These are phyloP conservation scores for Saccharomyces mikatae DNA, from an alignment of 805 yeast genomes.

Conservation along the genomic window DNA sequence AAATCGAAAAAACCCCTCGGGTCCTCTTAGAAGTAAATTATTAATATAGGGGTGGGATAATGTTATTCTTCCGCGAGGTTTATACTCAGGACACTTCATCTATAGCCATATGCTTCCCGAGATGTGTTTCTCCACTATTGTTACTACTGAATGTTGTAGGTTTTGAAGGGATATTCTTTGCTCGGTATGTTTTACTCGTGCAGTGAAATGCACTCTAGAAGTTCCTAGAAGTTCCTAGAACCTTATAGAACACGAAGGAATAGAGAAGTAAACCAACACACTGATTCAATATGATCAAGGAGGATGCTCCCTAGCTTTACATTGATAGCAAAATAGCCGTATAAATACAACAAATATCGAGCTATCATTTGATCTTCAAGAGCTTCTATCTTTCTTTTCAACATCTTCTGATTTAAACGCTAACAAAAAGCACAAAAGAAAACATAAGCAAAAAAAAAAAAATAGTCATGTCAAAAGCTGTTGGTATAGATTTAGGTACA, in stretches of 20 bases:
- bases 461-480: slow-evolving; percentile 40
- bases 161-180: not conserved
- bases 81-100: not conserved
- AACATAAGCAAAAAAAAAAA: not conserved
- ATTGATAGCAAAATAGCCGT: not conserved
- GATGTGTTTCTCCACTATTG: not conserved
- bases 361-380: not conserved
- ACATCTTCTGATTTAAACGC: not conserved
- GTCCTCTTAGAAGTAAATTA: not conserved
- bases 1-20: not conserved
- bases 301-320: not conserved
- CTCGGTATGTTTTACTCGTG: not conserved
- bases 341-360: not conserved
- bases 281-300: not conserved
- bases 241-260: not conserved
- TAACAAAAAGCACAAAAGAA: not conserved
- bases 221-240: not conserved
- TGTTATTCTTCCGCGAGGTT: not conserved
- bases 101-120: not conserved
- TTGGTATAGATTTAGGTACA: slow-evolving; percentile 79
- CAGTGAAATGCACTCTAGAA: not conserved
- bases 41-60: not conserved
- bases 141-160: not conserved
- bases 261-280: not conserved
- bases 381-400: not conserved